Evolutionary conservation across 2,329 filamentous ascomycete genomes (phyloP).

Genomic region (Cordyceps cateniannulata): DNA sequence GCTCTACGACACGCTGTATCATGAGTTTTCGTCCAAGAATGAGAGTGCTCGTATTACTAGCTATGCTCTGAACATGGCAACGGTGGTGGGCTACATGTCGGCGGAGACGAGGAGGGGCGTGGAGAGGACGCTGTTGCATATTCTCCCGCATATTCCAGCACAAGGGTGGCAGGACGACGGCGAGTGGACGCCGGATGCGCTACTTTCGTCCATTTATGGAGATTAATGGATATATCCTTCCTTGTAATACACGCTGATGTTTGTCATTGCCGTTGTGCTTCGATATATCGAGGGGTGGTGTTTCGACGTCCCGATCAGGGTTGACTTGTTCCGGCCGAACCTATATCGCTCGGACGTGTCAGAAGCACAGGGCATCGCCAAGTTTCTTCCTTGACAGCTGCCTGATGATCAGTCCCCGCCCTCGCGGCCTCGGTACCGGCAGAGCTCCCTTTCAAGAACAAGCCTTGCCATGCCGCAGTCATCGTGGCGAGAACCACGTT

Average conservation of each 20-base stretch:
- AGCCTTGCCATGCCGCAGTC: neutral
- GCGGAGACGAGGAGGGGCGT: neutral
- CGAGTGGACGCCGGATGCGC: neutral
- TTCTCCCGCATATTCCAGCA: neutral
- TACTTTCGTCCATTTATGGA: conserved; percentile 4
- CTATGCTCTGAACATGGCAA: neutral
- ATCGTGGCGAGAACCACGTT: neutral
- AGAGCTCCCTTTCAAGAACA: neutral
- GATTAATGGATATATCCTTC: neutral
- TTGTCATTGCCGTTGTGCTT: neutral
- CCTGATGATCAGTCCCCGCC: too few relatives aligned
- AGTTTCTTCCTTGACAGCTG: too few relatives aligned
- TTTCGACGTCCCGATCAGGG: too few relatives aligned
- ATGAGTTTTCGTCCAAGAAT: neutral
- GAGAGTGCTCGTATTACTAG: neutral
- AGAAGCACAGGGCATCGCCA: too few relatives aligned
- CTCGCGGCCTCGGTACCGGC: neutral
- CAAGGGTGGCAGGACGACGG: neutral
- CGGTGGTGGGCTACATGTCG: neutral
- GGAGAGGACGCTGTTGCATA: neutral
- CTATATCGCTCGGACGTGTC: too few relatives aligned
- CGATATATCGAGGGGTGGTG: neutral
- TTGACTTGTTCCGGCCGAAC: too few relatives aligned
- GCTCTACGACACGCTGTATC: conserved; percentile 1
- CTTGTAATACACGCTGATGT: neutral